phyloP scores from a whole-genome alignment of 202 grass and related monocot species.

The Schoenoplectus tabernaemontani region DNA sequence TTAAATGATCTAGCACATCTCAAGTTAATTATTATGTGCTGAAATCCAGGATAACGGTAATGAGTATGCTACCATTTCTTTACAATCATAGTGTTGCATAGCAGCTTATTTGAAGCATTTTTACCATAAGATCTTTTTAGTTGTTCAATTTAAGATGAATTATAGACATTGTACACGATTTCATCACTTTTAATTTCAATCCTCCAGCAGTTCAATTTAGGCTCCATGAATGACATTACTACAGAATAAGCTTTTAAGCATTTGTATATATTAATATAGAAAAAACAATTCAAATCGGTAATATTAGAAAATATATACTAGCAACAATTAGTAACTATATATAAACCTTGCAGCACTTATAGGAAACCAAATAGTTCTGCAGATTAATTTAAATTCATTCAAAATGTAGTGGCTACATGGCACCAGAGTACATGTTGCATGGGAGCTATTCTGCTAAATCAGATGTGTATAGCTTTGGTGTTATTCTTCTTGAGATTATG shows the following conservation, averaged over 20 bases:
- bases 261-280: no score
- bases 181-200: background rate
- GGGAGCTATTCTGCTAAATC: constrained; percentile 15
- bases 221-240: no score
- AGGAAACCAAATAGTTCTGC: background rate
- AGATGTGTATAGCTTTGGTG: constrained; percentile 24
- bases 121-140: no score
- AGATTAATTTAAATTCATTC: background rate
- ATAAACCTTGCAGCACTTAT: no score
- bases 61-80: no score
- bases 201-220: background rate
- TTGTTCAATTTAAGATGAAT: background rate
- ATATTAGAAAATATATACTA: background rate
- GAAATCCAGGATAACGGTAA: no score
- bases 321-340: background rate
- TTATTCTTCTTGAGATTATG: constrained; percentile 25
- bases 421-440: background rate
- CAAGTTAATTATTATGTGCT: no score
- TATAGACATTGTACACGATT: background rate
- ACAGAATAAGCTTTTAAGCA: background rate
- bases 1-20: background rate
- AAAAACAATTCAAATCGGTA: no score
- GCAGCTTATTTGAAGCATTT: no score
- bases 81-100: no score
- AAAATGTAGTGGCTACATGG: constrained; percentile 25